phyloP scores from a whole-genome alignment of 495 filamentous ascomycete species.

The Trichoderma virens region DNA sequence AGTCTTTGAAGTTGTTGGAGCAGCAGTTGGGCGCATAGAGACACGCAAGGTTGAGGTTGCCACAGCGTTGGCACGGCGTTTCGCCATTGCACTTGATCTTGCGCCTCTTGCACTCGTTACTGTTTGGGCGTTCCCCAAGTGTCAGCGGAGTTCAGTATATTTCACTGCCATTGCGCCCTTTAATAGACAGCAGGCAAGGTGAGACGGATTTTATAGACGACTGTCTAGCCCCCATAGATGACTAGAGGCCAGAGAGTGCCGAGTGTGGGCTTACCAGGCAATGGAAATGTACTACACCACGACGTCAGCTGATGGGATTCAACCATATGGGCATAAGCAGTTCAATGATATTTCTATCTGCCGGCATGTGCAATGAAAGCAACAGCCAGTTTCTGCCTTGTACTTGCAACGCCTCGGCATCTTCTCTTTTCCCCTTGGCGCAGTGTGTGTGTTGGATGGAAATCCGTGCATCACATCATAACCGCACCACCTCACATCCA shows the following conservation, averaged over 20 bases:
- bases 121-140: constrained; percentile 20
- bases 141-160: background rate
- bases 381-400: too few species aligned
- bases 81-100: constrained; percentile 94
- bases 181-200: background rate
- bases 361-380: too few species aligned
- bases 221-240: background rate
- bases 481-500: too few species aligned
- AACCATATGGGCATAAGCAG: background rate
- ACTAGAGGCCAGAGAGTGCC: background rate
- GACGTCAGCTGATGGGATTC: background rate
- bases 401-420: background rate
- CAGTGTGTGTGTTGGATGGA: too few species aligned
- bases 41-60: constrained; percentile 71
- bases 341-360: background rate
- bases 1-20: constrained; percentile 70
- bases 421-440: background rate
- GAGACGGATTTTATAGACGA: background rate
- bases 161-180: background rate
- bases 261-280: constrained; percentile 57
- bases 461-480: too few species aligned
- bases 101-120: constrained; percentile 81
- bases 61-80: constrained; percentile 74
- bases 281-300: constrained; percentile 71
- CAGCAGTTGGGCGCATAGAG: constrained; percentile 92